Evolutionary conservation across 2,329 filamentous ascomycete genomes (phyloP).

Genomic region (Sporothrix pallida): DNA sequence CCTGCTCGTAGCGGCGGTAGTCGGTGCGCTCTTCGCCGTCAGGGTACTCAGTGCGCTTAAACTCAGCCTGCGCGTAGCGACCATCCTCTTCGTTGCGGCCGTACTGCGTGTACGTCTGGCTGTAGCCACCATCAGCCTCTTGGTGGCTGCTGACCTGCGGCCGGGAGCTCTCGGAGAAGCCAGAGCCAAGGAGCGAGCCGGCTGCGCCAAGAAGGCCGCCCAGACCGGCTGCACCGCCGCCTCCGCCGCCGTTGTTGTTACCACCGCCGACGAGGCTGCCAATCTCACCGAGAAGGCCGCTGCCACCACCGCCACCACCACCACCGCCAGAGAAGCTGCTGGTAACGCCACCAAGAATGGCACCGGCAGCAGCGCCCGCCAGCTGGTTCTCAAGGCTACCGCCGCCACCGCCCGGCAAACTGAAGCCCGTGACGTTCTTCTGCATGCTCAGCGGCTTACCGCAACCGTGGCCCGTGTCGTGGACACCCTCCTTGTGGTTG

Average conservation of each 20-base stretch:
- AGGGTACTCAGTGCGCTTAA: constrained; percentile 62
- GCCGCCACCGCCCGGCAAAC: constrained; percentile 45
- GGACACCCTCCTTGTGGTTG: constrained; percentile 85
- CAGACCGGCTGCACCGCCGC: constrained; percentile 55
- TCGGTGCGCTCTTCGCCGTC: constrained; percentile 64
- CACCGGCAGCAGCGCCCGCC: constrained; percentile 60
- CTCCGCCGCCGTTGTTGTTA: constrained; percentile 11
- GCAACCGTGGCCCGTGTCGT: constrained; percentile 86
- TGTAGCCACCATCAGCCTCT: constrained; percentile 64
- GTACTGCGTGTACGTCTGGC: constrained; percentile 66
- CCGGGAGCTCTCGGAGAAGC: constrained; percentile 56
- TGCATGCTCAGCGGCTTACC: constrained; percentile 77
- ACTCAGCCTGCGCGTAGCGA: constrained; percentile 66
- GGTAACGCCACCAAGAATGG: constrained; percentile 51
- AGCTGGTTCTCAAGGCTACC: constrained; percentile 61
- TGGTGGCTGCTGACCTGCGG: constrained; percentile 54
- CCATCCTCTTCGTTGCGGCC: constrained; percentile 56
- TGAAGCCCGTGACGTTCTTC: constrained; percentile 58
- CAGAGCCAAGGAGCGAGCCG: constrained; percentile 62
- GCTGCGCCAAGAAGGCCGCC: constrained; percentile 75
- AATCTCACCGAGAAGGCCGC: constrained; percentile 26
- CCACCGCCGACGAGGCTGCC: constrained; percentile 16
- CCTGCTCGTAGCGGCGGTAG: constrained; percentile 66
- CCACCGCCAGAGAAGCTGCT: constrained; percentile 51
- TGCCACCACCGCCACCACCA: constrained; percentile 42